Evolutionary conservation across 352 stramenopile species (phyloP).

Genomic region (Globisporangium carolinianum): DNA sequence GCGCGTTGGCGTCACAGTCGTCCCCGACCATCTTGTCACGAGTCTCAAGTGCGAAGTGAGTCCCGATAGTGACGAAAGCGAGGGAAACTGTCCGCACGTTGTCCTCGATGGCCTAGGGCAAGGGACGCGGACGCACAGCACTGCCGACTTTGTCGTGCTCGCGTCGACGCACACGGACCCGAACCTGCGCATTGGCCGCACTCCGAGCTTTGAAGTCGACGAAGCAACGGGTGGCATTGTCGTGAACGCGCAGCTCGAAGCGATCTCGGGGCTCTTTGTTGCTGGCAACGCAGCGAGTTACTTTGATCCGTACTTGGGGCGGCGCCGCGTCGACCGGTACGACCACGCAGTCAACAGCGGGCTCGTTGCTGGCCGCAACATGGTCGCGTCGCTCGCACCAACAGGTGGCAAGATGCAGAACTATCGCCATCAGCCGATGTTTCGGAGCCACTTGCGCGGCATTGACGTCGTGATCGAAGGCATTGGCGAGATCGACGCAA

Average conservation of each 20-base stretch:
- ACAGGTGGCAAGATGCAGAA: slow-evolving; percentile 57
- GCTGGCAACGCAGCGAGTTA: slow-evolving; percentile 88
- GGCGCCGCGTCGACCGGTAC: slow-evolving; percentile 86
- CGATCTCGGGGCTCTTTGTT: slow-evolving; percentile 85
- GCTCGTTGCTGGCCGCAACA: slow-evolving; percentile 83
- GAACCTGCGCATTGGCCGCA: slow-evolving; percentile 54
- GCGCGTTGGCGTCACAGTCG: slow-evolving; percentile 53
- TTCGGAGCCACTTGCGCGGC: slow-evolving; percentile 70
- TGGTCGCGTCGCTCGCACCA: slow-evolving; percentile 49
- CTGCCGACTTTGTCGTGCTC: slow-evolving; percentile 88
- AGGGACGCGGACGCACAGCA: slow-evolving; percentile 59
- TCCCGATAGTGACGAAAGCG: not conserved
- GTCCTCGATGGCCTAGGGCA: slow-evolving; percentile 61
- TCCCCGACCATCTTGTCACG: slow-evolving; percentile 71
- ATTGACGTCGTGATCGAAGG: slow-evolving; percentile 76
- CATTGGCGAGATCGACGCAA: slow-evolving; percentile 82
- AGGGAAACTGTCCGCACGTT: slow-evolving; percentile 22
- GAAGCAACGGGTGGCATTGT: slow-evolving; percentile 84
- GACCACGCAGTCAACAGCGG: slow-evolving; percentile 92
- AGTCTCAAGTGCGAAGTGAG: slow-evolving; percentile 46
- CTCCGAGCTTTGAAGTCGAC: slow-evolving; percentile 80
- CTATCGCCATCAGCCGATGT: slow-evolving; percentile 88
- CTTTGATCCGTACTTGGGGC: slow-evolving; percentile 82
- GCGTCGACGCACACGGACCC: slow-evolving; percentile 90
- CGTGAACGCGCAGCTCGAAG: slow-evolving; percentile 88